Percentiles rank a stretch among this genome's conserved stretches.
phyloP scores from a whole-genome alignment of 805 yeast genomes.

The Yarrowia bubula region DNA sequence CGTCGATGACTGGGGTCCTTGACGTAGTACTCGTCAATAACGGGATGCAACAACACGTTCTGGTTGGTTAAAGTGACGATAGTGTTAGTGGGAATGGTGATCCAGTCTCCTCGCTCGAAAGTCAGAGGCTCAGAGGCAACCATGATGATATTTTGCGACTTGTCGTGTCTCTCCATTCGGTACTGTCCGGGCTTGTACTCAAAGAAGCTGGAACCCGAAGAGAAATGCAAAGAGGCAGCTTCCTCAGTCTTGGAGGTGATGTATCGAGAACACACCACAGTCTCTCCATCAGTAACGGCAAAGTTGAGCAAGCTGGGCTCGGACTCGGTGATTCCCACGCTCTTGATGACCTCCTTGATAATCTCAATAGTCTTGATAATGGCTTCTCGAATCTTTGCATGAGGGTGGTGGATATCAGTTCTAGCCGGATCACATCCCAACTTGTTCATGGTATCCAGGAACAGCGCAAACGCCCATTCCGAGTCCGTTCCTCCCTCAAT shows the following conservation, averaged over 20 bases:
- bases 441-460: conserved; percentile 68
- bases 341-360: conserved; percentile 77
- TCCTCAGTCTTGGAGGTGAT: conserved; percentile 87
- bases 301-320: conserved; percentile 89
- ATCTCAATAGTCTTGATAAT: conserved; percentile 68
- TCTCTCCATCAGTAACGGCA: conserved; percentile 90
- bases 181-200: conserved; percentile 91
- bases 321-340: conserved; percentile 43
- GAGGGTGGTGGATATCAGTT: conserved; percentile 50
- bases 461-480: conserved; percentile 91
- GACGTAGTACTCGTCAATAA: conserved; percentile 81
- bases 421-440: conserved; percentile 73
- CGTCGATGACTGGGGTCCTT: conserved; percentile 65
- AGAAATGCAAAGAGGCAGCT: conserved; percentile 93
- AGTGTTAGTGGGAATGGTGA: conserved; percentile 92
- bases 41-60: conserved; percentile 87
- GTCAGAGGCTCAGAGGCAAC: conserved; percentile 96
- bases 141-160: conserved; percentile 93
- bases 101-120: conserved; percentile 96
- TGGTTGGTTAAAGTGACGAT: conserved; percentile 76
- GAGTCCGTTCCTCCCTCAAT: conserved; percentile 96
- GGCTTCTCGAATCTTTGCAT: conserved; percentile 59
- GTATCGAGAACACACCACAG: conserved; percentile 83
- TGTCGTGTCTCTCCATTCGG: conserved; percentile 87
- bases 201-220: conserved; percentile 86